Percentiles rank a stretch among this genome's conserved stretches.
These are phyloP conservation scores for Schrenkiella parvula DNA, from an alignment of 345 rosid species.

Conservation along the genomic window DNA sequence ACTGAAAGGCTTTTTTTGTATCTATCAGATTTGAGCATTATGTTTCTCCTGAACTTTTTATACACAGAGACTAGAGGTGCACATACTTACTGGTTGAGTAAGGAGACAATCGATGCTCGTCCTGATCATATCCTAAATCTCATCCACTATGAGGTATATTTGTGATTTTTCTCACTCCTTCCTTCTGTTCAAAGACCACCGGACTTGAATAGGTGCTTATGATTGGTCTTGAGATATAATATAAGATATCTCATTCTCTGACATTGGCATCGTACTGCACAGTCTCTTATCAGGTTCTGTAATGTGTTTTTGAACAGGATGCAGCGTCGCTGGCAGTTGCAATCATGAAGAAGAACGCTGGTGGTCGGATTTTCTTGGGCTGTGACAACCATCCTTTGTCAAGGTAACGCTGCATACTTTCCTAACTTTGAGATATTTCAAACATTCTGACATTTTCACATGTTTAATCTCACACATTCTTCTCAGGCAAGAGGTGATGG, in stretches of 20 bases:
- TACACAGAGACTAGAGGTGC: conserved; percentile 93
- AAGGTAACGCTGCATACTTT: conserved; percentile 44
- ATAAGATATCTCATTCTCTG: not conserved
- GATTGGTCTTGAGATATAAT: not conserved
- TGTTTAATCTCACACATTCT: not conserved
- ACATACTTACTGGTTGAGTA: conserved; percentile 78
- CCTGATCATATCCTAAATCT: conserved; percentile 94
- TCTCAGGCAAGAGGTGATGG: conserved; percentile 90
- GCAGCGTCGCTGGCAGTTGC: conserved; percentile 85
- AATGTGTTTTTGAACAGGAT: conserved; percentile 45
- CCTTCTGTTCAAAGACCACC: not conserved
- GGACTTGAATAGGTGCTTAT: not conserved
- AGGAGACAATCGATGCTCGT: conserved; percentile 62
- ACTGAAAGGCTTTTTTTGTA: not conserved
- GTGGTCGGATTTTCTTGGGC: conserved; percentile 74
- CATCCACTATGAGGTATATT: conserved; percentile 84
- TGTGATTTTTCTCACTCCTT: not conserved
- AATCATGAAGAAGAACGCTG: conserved; percentile 70
- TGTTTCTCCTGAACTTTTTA: conserved; percentile 43
- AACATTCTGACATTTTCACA: not conserved
- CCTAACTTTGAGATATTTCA: not conserved
- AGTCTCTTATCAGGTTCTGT: conserved; percentile 16
- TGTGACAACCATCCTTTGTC: conserved; percentile 96
- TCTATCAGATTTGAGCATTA: conserved; percentile 7
- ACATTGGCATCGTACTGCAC: not conserved